phyloP scores from a whole-genome alignment of 176 grass and related monocot species.

The Miscanthus lutarioriparius region DNA sequence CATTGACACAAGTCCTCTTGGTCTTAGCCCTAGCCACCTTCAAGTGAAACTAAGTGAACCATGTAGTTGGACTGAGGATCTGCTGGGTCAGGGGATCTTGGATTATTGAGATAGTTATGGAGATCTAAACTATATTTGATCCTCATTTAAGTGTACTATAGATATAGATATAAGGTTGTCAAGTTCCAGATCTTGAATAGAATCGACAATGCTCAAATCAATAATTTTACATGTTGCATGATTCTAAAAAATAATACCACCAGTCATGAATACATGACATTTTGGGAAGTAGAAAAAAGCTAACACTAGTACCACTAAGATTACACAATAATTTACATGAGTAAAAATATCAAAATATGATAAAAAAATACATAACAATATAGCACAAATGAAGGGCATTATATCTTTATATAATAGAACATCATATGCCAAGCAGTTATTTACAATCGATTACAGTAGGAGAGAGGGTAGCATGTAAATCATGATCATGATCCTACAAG shows the following conservation, averaged over 20 bases:
- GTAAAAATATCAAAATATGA: background rate
- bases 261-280: background rate
- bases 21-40: background rate
- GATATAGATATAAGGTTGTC: background rate
- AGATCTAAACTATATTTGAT: background rate
- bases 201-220: background rate
- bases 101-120: background rate
- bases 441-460: background rate
- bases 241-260: background rate
- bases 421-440: background rate
- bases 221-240: background rate
- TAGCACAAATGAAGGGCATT: background rate
- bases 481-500: background rate
- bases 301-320: background rate
- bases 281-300: background rate
- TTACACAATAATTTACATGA: background rate
- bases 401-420: background rate
- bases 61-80: background rate
- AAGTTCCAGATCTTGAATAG: background rate
- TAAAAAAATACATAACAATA: background rate
- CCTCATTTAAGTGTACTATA: background rate
- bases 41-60: background rate
- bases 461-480: background rate
- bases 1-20: background rate
- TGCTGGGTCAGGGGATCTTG: background rate